phyloP scores from a whole-genome alignment of 192 early-diverging fungal species.

The Coemansia umbellata region DNA sequence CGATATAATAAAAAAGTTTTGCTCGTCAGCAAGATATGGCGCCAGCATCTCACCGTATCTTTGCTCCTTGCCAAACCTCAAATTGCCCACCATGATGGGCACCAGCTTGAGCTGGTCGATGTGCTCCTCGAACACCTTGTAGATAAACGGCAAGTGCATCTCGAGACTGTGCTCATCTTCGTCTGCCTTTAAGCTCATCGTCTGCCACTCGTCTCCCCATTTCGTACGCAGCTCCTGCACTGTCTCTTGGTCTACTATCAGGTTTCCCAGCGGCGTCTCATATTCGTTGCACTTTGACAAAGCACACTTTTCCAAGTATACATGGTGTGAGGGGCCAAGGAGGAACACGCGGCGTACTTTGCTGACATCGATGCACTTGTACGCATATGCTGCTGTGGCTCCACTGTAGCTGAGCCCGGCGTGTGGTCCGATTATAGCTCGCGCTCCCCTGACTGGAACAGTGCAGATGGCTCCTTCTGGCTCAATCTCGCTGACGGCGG shows the following conservation, averaged over 20 bases:
- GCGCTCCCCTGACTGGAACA: conserved; percentile 17
- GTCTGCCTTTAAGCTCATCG: conserved; percentile 67
- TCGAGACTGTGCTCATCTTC: conserved; percentile 97
- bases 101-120: conserved; percentile 66
- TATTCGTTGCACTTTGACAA: conserved; percentile 68
- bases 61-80: conserved; percentile 57
- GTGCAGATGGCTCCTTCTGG: conserved; percentile 8
- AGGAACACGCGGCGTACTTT: conserved; percentile 77
- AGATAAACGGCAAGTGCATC: conserved; percentile 92
- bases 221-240: conserved; percentile 62
- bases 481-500: conserved; percentile 11
- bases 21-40: conserved; percentile 63
- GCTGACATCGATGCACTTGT: conserved; percentile 62
- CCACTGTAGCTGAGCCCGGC: conserved; percentile 91
- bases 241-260: conserved; percentile 60
- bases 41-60: conserved; percentile 71
- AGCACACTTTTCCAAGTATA: conserved; percentile 76
- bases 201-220: conserved; percentile 53
- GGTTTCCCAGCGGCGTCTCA: conserved; percentile 85
- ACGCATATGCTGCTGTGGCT: conserved; percentile 86
- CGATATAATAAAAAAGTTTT: conserved; percentile 89
- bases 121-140: conserved; percentile 69
- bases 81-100: conserved; percentile 84
- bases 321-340: conserved; percentile 91
- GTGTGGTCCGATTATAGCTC: conserved; percentile 58